These are phyloP conservation scores for Pleurotus ostreatus DNA, from an alignment of 768 basidiomycete genomes.

Conservation along the genomic window DNA sequence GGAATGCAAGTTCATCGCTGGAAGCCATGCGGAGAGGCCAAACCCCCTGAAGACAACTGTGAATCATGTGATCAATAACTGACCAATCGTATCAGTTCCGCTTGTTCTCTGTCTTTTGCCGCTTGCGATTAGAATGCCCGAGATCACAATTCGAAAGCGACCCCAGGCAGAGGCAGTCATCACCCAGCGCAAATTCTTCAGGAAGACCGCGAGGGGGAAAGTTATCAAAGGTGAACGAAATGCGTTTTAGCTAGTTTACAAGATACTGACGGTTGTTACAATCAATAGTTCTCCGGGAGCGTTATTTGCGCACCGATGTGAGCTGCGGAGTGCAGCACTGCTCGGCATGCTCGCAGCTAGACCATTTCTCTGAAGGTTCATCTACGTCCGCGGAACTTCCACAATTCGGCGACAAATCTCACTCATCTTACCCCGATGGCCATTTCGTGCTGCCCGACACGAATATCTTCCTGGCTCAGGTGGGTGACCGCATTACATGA, in stretches of 20 bases:
- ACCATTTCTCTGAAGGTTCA: neutral
- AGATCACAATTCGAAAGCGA: slow-evolving; percentile 73
- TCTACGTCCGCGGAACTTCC: slow-evolving; percentile 48
- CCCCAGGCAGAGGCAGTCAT: slow-evolving; percentile 65
- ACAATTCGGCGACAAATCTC: slow-evolving; percentile 48
- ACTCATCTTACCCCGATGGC: slow-evolving; percentile 55
- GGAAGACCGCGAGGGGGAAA: slow-evolving; percentile 91
- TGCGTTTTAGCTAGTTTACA: neutral
- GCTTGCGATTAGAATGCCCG: slow-evolving; percentile 27
- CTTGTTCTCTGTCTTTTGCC: too few species aligned
- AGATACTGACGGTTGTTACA: neutral
- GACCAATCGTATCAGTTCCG: too few species aligned
- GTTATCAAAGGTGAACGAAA: slow-evolving; percentile 79
- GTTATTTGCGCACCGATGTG: slow-evolving; percentile 91
- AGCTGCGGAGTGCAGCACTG: slow-evolving; percentile 80
- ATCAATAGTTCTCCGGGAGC: slow-evolving; percentile 76
- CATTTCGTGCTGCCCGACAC: slow-evolving; percentile 92
- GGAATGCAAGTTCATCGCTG: too few species aligned
- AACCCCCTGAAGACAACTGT: too few species aligned
- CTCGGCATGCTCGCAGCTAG: slow-evolving; percentile 42
- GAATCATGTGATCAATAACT: too few species aligned
- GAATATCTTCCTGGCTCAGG: slow-evolving; percentile 91
- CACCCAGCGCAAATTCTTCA: slow-evolving; percentile 91
- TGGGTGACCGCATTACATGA: slow-evolving; percentile 21
- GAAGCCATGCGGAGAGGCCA: too few species aligned